Evolutionary conservation across 306 rosid genomes (phyloP), one percentile per base, ranked within the genome.

Genomic region (Sechiopsis laciniata): DNA sequence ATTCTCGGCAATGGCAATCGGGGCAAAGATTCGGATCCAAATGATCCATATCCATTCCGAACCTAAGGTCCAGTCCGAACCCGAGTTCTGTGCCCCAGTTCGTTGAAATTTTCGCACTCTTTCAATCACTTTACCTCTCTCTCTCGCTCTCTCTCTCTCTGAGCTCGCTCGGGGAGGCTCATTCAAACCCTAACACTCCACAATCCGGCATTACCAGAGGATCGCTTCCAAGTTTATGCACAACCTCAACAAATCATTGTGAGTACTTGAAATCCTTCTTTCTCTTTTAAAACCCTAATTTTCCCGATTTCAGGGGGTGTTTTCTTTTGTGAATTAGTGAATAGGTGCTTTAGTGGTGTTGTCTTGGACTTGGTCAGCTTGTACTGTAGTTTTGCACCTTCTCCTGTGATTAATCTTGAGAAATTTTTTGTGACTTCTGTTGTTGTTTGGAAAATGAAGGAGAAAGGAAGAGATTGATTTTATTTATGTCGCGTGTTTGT

Each of bases 31-130:
- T 75, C 81, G 90, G 84, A 71, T 46, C 90, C 89, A 45, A 77
- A 74, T 35, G 89, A 60, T 15, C 0, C 12, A 40, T 29, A 84
- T 67, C 71, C 80, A 9, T 0, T 0, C 72, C 89, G 83, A 78
- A 21, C 72, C 95, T 74, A 0, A 73, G 80, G 32, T 74, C 40
- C 51, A 87, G 83, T 2, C 91, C 96, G 87, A 88, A 55, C 90
- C 93, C 90, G 80, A 60, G 81, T 77, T 57, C 88, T 80, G 92
- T 90, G 75, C 66, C 87, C 60, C 87, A 77, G 93, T 88, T 88
- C 96, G 96, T 90, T 93, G 96, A 90, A 93, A 87, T 79, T 84
- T 90, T 90, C 84, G 86, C 96, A 84, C 89, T 85, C 88, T 85
- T 92, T 86, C 89, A 89, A 93, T 90, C 96, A 88, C 98, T 88